Conservation (phyloP, 371 early-diverging fungal species). For the Blakeslea trispora region DNA sequence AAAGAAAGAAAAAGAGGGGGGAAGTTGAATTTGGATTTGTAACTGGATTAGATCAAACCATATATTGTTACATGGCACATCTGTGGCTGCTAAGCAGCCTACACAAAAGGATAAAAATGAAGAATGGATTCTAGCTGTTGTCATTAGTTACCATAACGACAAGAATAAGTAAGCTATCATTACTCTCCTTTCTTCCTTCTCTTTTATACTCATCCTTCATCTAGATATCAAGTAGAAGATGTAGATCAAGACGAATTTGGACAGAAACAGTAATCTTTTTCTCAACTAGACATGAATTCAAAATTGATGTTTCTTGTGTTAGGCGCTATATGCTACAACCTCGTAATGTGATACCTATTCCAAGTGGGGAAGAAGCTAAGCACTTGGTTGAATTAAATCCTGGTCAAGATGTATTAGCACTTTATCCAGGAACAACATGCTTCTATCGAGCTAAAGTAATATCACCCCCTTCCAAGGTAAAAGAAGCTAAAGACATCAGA, state of each 20-base stretch:
- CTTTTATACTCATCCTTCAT: neutral
- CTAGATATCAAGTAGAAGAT: conserved; percentile 73
- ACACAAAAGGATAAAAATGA: conserved; percentile 67
- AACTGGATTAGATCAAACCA: neutral
- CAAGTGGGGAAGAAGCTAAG: conserved; percentile 47
- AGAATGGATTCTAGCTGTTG: conserved; percentile 78
- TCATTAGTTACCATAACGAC: conserved; percentile 63
- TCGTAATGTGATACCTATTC: conserved; percentile 66
- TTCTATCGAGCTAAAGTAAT: conserved; percentile 83
- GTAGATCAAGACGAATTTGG: conserved; percentile 74
- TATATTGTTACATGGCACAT: conserved; percentile 42
- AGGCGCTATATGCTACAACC: conserved; percentile 66
- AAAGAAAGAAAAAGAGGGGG: too few relatives aligned
- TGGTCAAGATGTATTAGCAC: conserved; percentile 73
- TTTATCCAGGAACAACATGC: conserved; percentile 85
- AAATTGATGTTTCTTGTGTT: too few relatives aligned
- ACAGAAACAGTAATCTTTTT: conserved; percentile 63
- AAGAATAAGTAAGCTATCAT: conserved; percentile 61
- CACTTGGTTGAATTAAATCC: conserved; percentile 57
- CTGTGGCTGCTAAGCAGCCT: conserved; percentile 61
- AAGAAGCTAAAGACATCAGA: too few relatives aligned
- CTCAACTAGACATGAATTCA: too few relatives aligned
- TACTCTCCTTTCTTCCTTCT: too few relatives aligned
- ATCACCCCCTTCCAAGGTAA: conserved; percentile 70
- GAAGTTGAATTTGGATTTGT: neutral